Percentiles rank a stretch among this genome's conserved stretches.
Conservation (phyloP, 202 grass and related monocot genomes). For the Brachypodium distachyon region DNA sequence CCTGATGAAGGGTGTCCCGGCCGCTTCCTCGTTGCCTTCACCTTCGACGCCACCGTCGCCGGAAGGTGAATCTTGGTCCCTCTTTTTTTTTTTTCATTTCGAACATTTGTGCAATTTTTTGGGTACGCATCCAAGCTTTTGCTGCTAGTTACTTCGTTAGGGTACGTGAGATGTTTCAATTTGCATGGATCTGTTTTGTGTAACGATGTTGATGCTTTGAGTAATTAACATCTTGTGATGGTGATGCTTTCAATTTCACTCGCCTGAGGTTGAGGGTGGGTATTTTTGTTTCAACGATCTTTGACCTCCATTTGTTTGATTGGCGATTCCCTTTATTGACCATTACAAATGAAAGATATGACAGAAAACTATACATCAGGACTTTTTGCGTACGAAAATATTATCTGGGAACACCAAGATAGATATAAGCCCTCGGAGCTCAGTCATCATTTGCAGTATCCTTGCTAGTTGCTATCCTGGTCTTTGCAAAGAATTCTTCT, state of each 20-base stretch:
- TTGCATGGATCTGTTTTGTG: constrained; percentile 3
- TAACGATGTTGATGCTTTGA: constrained; percentile 17
- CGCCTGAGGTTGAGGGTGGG: neutral
- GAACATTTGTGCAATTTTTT: neutral
- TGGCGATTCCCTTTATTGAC: neutral
- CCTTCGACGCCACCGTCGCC: constrained; percentile 73
- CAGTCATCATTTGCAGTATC: neutral
- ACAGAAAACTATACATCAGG: neutral
- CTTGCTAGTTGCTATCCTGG: neutral
- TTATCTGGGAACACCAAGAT: neutral
- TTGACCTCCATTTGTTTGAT: constrained; percentile 4
- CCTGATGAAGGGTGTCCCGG: constrained; percentile 53
- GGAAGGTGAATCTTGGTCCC: constrained; percentile 47
- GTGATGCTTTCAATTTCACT: neutral
- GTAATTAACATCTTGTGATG: constrained; percentile 6
- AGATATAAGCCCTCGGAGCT: neutral
- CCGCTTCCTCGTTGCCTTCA: constrained; percentile 70
- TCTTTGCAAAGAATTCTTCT: constrained; percentile 8
- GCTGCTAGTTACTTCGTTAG: neutral
- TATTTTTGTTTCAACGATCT: neutral
- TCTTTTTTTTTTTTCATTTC: neutral
- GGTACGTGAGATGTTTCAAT: neutral
- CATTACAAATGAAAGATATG: neutral
- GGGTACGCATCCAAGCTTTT: neutral
- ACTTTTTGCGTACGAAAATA: neutral